Evolutionary conservation across 257 asterid genomes (phyloP), one percentile per base, ranked within the genome.

Genomic region (Ilex aquifolium): DNA sequence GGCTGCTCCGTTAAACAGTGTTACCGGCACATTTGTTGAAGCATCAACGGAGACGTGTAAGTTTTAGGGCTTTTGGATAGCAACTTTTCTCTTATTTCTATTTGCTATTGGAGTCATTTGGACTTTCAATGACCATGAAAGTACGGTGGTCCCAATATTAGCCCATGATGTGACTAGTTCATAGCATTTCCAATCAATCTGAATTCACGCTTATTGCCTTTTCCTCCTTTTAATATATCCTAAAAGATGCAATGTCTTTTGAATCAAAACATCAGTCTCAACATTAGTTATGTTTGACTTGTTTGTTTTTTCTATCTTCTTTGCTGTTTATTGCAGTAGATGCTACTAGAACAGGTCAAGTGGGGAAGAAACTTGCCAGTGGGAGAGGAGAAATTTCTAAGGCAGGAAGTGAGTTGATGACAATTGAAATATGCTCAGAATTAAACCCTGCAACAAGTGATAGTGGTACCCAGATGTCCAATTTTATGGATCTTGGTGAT

Each of bases 401-500:
- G 50, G 42, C 63, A 56, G 68, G 58, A 69, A 73, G 67, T 46
- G 86, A 77, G 50, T 21, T 21, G 27, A 21, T 21, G 27, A 21
- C 27, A 21, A 21, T 21, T 21, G 27, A 21, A 21, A 64, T 60
- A 44, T 72, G 62, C 50, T 50, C 69, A 56, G 83, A 73, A 72
- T 59, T 71, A 52, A 85, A 79, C 62, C 77, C 82, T 44, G 46
- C 62, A 39, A 68, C 68, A 65, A 51, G 60, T 30, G 87, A 77
- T 53, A 69, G 57, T 59, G 65, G 72, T 62, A 59, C 64, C 39
- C 90, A 73, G 63, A 52, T 32, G 53, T 32, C 79, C 16, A 79
- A 73, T 51, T 59, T 85, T 31, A 71, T 91, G 61, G 94, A 91
- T 50, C 89, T 91, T 50, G 87, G 85, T 12, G 97, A 88, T 70